phyloP scores from a whole-genome alignment of 139 green algal species.

The Haematococcus lacustris region DNA sequence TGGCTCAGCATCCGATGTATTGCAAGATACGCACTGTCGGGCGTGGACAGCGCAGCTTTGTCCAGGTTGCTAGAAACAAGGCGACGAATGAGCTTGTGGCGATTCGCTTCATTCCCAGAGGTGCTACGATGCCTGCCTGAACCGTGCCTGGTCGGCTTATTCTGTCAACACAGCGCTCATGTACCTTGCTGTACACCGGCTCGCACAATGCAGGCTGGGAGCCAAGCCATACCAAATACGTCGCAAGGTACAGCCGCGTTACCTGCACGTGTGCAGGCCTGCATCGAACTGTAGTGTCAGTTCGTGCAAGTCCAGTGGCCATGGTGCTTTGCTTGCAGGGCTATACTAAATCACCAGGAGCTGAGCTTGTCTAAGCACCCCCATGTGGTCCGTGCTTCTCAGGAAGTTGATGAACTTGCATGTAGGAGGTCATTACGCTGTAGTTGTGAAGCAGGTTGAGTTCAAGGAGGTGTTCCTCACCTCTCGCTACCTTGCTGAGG shows the following conservation, averaged over 20 bases:
- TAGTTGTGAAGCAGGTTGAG: too few relatives aligned
- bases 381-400: too few relatives aligned
- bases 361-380: constrained; percentile 57
- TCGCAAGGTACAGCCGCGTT: constrained; percentile 15
- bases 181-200: background rate
- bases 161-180: background rate
- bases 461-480: constrained; percentile 73
- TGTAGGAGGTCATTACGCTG: too few relatives aligned
- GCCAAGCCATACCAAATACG: constrained; percentile 16
- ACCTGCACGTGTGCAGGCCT: background rate
- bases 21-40: constrained; percentile 11
- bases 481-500: constrained; percentile 24
- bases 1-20: constrained; percentile 7
- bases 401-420: too few relatives aligned
- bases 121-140: background rate
- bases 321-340: background rate
- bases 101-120: constrained; percentile 22
- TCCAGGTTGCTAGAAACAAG: constrained; percentile 13
- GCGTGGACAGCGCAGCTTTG: background rate
- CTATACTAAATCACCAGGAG: constrained; percentile 22
- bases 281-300: background rate
- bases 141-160: background rate
- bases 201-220: constrained; percentile 23
- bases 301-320: background rate
- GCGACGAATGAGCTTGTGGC: constrained; percentile 55